These are phyloP conservation scores for Ophiostoma sp. DNA, from an alignment of 2,329 filamentous ascomycete genomes.

Conservation along the genomic window DNA sequence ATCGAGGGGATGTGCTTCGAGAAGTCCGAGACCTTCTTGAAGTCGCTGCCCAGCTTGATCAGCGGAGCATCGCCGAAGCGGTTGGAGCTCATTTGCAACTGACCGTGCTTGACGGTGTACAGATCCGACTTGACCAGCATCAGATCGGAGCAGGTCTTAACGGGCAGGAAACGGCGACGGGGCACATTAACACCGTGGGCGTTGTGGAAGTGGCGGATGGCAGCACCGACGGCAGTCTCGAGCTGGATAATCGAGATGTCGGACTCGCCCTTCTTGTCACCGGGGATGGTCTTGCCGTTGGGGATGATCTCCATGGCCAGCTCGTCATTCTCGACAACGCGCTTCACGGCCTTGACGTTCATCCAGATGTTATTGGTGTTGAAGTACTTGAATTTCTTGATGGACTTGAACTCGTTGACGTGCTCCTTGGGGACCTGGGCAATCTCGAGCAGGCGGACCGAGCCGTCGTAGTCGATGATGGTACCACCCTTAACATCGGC, in stretches of 20 bases:
- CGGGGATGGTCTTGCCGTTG: slow-evolving; percentile 97
- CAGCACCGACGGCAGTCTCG: slow-evolving; percentile 96
- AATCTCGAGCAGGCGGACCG: slow-evolving; percentile 94
- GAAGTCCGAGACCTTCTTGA: slow-evolving; percentile 99
- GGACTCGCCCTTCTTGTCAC: slow-evolving; percentile 99
- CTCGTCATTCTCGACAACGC: slow-evolving; percentile 97
- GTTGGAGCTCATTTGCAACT: slow-evolving; percentile 94
- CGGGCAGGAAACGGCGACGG: slow-evolving; percentile 94
- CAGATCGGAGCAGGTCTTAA: slow-evolving; percentile 99
- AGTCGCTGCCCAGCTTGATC: slow-evolving; percentile 98
- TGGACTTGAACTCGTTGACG: slow-evolving; percentile 99
- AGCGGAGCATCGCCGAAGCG: slow-evolving; percentile 95
- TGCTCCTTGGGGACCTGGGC: slow-evolving; percentile 99
- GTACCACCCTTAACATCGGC: slow-evolving; percentile 99
- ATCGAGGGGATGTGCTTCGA: slow-evolving; percentile 84
- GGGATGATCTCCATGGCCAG: slow-evolving; percentile 99
- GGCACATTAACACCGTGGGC: slow-evolving; percentile 99
- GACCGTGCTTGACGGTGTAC: slow-evolving; percentile 97
- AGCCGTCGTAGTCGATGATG: slow-evolving; percentile 99
- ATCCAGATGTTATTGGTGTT: slow-evolving; percentile 99
- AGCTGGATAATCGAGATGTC: slow-evolving; percentile 97
- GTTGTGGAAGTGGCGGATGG: slow-evolving; percentile 98
- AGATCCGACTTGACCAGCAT: slow-evolving; percentile 99
- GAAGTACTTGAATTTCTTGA: slow-evolving; percentile 99
- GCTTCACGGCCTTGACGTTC: slow-evolving; percentile 96